Percentiles rank a stretch among this genome's conserved stretches.
phyloP scores from a whole-genome alignment of 805 yeast genomes.

The Wickerhamiella shivajii region DNA sequence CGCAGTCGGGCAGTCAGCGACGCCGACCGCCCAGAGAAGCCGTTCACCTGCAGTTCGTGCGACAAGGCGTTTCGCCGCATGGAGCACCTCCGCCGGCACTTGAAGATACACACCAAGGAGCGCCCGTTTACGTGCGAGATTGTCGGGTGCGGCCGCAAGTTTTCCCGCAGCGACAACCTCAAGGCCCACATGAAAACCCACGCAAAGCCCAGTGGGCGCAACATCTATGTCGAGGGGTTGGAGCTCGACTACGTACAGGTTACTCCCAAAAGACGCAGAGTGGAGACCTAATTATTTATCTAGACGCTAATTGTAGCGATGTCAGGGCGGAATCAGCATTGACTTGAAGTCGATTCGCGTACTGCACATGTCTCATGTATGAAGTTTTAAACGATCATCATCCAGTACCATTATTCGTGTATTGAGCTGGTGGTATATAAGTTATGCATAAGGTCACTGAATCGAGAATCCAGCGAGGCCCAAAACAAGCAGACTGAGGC shows the following conservation, averaged over 20 bases:
- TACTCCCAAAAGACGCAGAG: conserved; percentile 7
- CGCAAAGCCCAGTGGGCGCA: conserved; percentile 29
- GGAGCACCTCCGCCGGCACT: conserved; percentile 38
- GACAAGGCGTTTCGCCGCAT: conserved; percentile 27
- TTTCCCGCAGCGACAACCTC: conserved; percentile 65
- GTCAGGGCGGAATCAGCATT: too few species aligned
- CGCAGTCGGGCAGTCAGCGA: background rate
- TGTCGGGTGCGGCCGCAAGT: conserved; percentile 43
- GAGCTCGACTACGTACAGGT: conserved; percentile 10
- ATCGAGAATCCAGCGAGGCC: too few species aligned
- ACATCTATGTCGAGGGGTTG: conserved; percentile 28
- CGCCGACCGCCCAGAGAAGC: conserved; percentile 18
- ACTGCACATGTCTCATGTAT: too few species aligned
- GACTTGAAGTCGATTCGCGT: too few species aligned
- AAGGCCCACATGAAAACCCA: conserved; percentile 68
- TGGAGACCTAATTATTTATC: conserved; percentile 5
- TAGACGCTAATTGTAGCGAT: too few species aligned
- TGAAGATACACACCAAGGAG: conserved; percentile 62
- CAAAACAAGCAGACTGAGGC: too few species aligned
- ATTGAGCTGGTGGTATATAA: too few species aligned
- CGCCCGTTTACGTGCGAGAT: conserved; percentile 57
- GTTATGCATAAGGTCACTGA: too few species aligned
- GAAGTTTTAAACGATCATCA: too few species aligned
- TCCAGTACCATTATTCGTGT: too few species aligned
- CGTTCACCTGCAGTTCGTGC: conserved; percentile 26